These are phyloP conservation scores for Pezicula neosporulosa DNA, from an alignment of 2,329 filamentous ascomycete species.

Conservation along the genomic window DNA sequence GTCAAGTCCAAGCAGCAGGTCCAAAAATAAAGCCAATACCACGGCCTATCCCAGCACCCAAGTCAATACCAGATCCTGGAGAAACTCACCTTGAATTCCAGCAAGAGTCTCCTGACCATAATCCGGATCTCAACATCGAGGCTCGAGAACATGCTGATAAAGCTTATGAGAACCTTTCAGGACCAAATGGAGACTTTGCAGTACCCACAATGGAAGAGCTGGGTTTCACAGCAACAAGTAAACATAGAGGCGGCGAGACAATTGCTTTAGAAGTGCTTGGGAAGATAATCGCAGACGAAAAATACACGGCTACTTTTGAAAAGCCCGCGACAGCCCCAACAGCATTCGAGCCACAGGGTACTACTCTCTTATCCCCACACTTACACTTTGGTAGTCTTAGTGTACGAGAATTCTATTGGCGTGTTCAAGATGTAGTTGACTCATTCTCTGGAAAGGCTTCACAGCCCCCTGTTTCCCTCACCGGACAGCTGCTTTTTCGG, in stretches of 20 bases:
- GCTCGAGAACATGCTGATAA: constrained; percentile 51
- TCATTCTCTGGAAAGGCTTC: constrained; percentile 52
- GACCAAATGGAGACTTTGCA: constrained; percentile 65
- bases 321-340: constrained; percentile 76
- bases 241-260: constrained; percentile 69
- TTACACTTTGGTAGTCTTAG: constrained; percentile 72
- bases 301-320: constrained; percentile 70
- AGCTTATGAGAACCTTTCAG: constrained; percentile 58
- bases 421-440: constrained; percentile 58
- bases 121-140: constrained; percentile 58
- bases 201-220: constrained; percentile 71
- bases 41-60: constrained; percentile 57
- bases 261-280: constrained; percentile 56
- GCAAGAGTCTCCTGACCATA: constrained; percentile 46
- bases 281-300: constrained; percentile 55
- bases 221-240: constrained; percentile 64
- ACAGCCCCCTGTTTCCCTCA: constrained; percentile 62
- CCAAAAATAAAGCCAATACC: constrained; percentile 60
- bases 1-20: constrained; percentile 61
- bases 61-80: constrained; percentile 59
- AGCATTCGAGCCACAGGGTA: constrained; percentile 68
- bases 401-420: constrained; percentile 71
- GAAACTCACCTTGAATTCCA: constrained; percentile 56
- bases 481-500: constrained; percentile 71
- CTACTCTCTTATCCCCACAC: constrained; percentile 70